phyloP scores from a whole-genome alignment of 805 yeast species.

The Ogataea methylovora region DNA sequence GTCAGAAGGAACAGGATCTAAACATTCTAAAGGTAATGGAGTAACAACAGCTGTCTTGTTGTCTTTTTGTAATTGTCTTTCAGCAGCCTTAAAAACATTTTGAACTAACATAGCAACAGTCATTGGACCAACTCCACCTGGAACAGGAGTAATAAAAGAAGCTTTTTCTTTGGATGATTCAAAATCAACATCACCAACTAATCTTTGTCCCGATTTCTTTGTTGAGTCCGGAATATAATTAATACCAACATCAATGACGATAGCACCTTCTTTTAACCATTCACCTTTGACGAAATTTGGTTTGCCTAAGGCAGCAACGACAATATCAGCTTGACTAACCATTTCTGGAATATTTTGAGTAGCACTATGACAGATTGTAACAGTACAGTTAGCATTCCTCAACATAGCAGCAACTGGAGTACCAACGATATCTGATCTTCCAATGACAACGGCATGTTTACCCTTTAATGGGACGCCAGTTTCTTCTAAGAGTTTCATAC shows the following conservation, averaged over 20 bases:
- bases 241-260: slow-evolving; percentile 79
- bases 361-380: slow-evolving; percentile 65
- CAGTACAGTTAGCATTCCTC: slow-evolving; percentile 67
- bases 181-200: slow-evolving; percentile 76
- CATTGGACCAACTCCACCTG: slow-evolving; percentile 93
- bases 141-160: slow-evolving; percentile 73
- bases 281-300: slow-evolving; percentile 66
- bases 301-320: slow-evolving; percentile 70
- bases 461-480: slow-evolving; percentile 53
- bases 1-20: slow-evolving; percentile 74
- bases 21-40: slow-evolving; percentile 50
- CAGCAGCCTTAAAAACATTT: slow-evolving; percentile 65
- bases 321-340: slow-evolving; percentile 62
- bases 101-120: slow-evolving; percentile 77
- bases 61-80: slow-evolving; percentile 26
- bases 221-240: slow-evolving; percentile 62
- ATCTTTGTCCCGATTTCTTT: slow-evolving; percentile 59
- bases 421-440: slow-evolving; percentile 84
- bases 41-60: slow-evolving; percentile 30
- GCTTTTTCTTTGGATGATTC: slow-evolving; percentile 48
- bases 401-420: slow-evolving; percentile 69
- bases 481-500: slow-evolving; percentile 53
- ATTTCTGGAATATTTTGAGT: slow-evolving; percentile 42
- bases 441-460: slow-evolving; percentile 73
- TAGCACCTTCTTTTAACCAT: slow-evolving; percentile 62